phyloP scores from a whole-genome alignment of 495 filamentous ascomycete genomes.

The Penicillium riverlandense region DNA sequence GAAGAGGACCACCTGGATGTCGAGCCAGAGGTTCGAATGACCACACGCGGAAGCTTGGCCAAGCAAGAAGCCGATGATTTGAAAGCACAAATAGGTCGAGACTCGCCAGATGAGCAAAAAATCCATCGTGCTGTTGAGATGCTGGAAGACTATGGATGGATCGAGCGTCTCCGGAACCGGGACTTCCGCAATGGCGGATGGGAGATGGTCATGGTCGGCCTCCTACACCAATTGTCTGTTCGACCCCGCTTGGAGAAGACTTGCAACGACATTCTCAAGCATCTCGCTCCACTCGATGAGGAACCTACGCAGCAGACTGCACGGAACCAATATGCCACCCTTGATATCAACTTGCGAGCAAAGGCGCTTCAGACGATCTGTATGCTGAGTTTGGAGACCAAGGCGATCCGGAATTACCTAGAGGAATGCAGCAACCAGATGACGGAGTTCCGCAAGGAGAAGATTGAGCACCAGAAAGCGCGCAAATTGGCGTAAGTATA shows the following conservation, averaged over 20 bases:
- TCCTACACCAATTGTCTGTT: conserved; percentile 77
- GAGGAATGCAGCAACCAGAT: conserved; percentile 85
- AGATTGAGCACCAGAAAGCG: conserved; percentile 82
- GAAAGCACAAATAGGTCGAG: conserved; percentile 39
- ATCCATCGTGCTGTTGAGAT: conserved; percentile 77
- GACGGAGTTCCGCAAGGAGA: conserved; percentile 90
- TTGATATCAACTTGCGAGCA: conserved; percentile 79
- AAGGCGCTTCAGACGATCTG: conserved; percentile 79
- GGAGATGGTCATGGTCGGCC: conserved; percentile 81
- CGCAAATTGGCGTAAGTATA: conserved; percentile 73
- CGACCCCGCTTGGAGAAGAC: conserved; percentile 57
- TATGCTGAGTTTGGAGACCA: conserved; percentile 79
- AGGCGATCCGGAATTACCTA: conserved; percentile 77
- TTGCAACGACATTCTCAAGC: conserved; percentile 71
- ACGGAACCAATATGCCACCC: conserved; percentile 55
- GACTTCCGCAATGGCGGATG: conserved; percentile 89
- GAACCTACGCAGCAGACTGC: conserved; percentile 71
- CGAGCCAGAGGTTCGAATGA: conserved; percentile 54
- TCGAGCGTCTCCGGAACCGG: conserved; percentile 71
- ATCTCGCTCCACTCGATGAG: conserved; percentile 69
- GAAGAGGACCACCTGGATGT: conserved; percentile 44
- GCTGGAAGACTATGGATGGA: conserved; percentile 62
- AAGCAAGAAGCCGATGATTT: conserved; percentile 67
- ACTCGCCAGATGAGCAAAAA: conserved; percentile 27
- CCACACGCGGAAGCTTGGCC: conserved; percentile 76